phyloP scores from a whole-genome alignment of 139 green algal species.

The Trebouxia sp. region DNA sequence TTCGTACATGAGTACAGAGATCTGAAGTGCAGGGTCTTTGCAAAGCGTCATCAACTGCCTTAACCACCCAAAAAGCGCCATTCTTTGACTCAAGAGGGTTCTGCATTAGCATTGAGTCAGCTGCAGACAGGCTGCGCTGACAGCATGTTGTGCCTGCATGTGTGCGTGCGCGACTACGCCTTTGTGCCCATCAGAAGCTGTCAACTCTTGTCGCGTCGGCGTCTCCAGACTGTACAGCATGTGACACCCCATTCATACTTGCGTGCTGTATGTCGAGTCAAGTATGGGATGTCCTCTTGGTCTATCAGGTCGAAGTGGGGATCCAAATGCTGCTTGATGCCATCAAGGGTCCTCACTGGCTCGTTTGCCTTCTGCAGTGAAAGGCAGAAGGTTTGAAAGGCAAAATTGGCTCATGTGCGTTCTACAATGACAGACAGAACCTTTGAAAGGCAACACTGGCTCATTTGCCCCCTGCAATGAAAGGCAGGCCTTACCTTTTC shows the following conservation, averaged over 20 bases:
- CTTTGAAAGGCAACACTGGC: no score
- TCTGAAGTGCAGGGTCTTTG: background rate
- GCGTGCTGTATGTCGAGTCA: slow-evolving; percentile 65
- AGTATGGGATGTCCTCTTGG: slow-evolving; percentile 53
- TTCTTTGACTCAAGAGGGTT: no score
- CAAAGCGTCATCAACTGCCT: no score
- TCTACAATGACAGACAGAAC: background rate
- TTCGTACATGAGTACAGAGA: background rate
- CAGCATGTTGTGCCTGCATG: no score
- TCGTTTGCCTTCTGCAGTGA: slow-evolving; percentile 28
- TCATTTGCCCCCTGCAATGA: no score
- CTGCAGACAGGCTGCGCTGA: background rate
- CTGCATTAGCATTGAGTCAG: no score
- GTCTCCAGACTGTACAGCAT: slow-evolving; percentile 48
- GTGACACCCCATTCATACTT: slow-evolving; percentile 69
- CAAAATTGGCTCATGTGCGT: no score
- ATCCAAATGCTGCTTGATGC: slow-evolving; percentile 39
- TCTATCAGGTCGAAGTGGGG: slow-evolving; percentile 44
- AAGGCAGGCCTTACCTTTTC: no score
- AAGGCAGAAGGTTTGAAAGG: background rate
- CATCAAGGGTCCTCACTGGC: slow-evolving; percentile 43
- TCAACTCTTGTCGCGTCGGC: slow-evolving; percentile 1
- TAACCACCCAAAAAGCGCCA: no score
- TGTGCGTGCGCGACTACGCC: no score
- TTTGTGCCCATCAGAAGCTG: no score